Evolutionary conservation across 805 yeast genomes (phyloP).

Genomic region (Metschnikowia sp.): DNA sequence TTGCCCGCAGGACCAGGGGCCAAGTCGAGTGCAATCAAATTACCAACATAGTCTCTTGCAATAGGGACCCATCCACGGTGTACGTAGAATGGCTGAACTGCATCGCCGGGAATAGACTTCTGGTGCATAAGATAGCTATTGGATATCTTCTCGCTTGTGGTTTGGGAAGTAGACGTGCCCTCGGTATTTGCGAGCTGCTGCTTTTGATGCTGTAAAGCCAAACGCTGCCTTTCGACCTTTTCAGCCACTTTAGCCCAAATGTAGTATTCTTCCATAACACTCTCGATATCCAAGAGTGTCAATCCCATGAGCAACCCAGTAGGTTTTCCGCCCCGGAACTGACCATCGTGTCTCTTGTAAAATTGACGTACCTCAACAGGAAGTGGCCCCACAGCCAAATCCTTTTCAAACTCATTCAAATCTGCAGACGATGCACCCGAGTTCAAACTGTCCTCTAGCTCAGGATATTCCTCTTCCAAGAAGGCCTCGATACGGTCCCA

Average conservation of each 20-base stretch:
- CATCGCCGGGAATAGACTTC: constrained; percentile 18
- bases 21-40: constrained; percentile 19
- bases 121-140: constrained; percentile 20
- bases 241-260: constrained; percentile 43
- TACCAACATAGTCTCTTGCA: constrained; percentile 17
- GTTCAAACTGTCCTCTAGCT: constrained; percentile 41
- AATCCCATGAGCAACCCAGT: constrained; percentile 45
- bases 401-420: constrained; percentile 45
- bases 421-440: constrained; percentile 44
- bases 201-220: constrained; percentile 26
- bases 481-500: constrained; percentile 43
- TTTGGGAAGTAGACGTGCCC: constrained; percentile 10
- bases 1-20: constrained; percentile 20
- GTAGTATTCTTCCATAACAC: constrained; percentile 39
- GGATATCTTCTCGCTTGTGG: constrained; percentile 11
- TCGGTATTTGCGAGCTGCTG: constrained; percentile 16
- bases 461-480: constrained; percentile 46
- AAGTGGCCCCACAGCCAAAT: constrained; percentile 40
- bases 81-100: constrained; percentile 19
- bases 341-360: constrained; percentile 46
- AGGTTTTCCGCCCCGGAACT: constrained; percentile 43
- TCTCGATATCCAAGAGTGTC: constrained; percentile 40
- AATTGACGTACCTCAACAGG: constrained; percentile 44
- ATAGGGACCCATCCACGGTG: constrained; percentile 22
- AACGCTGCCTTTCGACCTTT: constrained; percentile 37